phyloP scores from a whole-genome alignment of 202 grass and related monocot species.

The Zoysia matrella region DNA sequence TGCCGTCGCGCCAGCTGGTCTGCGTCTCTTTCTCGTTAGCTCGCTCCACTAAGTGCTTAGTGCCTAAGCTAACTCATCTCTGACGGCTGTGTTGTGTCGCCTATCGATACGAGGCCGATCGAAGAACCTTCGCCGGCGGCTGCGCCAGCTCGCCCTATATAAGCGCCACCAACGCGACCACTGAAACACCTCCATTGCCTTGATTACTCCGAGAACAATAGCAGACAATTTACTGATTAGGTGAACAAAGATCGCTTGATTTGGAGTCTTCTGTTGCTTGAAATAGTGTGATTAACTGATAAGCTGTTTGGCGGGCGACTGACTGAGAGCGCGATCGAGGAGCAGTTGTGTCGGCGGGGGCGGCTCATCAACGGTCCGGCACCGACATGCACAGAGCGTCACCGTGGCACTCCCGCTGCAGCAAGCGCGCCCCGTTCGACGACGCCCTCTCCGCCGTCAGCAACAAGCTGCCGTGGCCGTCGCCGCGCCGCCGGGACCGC shows the following conservation, averaged over 20 bases:
- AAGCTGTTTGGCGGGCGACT: not conserved
- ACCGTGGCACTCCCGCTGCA: conserved; percentile 39
- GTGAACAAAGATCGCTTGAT: no score
- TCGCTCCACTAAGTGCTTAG: conserved; percentile 62
- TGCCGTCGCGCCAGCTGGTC: conserved; percentile 9
- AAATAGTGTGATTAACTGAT: not conserved
- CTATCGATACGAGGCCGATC: not conserved
- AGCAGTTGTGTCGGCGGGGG: conserved; percentile 21
- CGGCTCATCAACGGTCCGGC: conserved; percentile 42
- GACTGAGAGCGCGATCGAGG: not conserved
- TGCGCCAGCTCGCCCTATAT: conserved; percentile 43
- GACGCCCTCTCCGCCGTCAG: conserved; percentile 32
- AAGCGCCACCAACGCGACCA: conserved; percentile 30
- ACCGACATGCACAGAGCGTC: conserved; percentile 75
- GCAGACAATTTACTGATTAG: no score
- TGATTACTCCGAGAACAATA: no score
- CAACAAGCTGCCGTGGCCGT: conserved; percentile 50
- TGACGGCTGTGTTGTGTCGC: not conserved
- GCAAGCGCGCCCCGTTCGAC: conserved; percentile 41
- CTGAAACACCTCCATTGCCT: conserved; percentile 46
- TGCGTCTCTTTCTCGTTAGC: not conserved
- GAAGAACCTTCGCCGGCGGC: not conserved
- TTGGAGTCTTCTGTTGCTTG: no score
- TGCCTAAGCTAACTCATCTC: conserved; percentile 42
- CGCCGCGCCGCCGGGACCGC: conserved; percentile 33